Base-by-base conservation (phyloP, 768 basidiomycete genomes). In the Boletus edulis region DNA sequence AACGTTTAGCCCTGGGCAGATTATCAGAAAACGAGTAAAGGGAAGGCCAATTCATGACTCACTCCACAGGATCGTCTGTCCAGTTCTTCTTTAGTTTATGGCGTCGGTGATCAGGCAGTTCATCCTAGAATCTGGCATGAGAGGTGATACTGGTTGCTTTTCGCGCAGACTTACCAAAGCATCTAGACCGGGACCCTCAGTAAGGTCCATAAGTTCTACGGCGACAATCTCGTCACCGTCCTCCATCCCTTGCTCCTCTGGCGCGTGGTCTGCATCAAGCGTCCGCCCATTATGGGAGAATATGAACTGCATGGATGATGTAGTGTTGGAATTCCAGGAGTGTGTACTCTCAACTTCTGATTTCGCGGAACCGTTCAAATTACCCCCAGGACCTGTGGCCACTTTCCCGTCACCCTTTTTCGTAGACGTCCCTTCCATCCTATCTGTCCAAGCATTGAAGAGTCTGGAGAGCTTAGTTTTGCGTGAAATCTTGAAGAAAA, bases 401-500 rank as follows among this genome's bases (percentile, higher is more conserved):
- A 64, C 57, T 60, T 73, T 71, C 47, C 70, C 69, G 24, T 74
- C 71, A 11, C 62, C 66, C 60, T 79, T 83, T 73, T 80, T 80
- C 54, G 79, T 66, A 20, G 69, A 72, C 11, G 75, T 74, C 58
- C 76, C 74, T 67, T 91, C 91, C 92, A 94, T 94, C 58, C 91
- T 80, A 48, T 89, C 89, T 27, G 89, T 91, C 91, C 91, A 94
- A 31, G 91, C 88, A 62, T 84, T 87, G 70, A 94, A 91, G 52
- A 94, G 77, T 52, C 87, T 81, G 52, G 86, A 84, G 34, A 94
- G 77, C 67, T 91, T 93, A 27, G 89, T 91, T 73, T 93, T 93
- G 68, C 92, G 87, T 10, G 89, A 90, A 60, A 94, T 91, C 72
- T 92, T 94, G 82, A 94, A 94, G 76, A 90, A 92, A 40, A 94